Base-by-base conservation (phyloP, 2,329 filamentous ascomycete species). In the Epichloe baconii region DNA sequence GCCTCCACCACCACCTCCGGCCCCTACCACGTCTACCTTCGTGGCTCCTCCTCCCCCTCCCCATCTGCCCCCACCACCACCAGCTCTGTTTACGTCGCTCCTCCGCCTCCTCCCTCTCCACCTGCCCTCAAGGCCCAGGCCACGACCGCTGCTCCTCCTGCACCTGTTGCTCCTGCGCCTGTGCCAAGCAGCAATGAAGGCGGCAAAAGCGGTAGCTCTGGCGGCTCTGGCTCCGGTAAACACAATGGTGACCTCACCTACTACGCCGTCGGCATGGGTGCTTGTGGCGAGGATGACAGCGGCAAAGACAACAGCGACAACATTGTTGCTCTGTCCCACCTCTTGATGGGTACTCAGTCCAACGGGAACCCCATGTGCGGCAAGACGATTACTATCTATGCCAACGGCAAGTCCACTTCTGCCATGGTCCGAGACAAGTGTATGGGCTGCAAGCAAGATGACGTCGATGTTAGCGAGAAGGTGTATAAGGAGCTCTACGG, bases 381-480 rank as follows among this genome's bases (percentile, higher is more conserved):
- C 64, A 77, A 80, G 70, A 79, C 69, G 47, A 77, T 90, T 61
- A 81, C 75, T 57, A 79, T 89, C 69, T 69, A 60, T 41, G 72
- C 71, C 63, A 72, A 75, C 47, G 85, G 85, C 64, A 77, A 77
- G 64, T 74, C 73, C 2, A 64, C 71, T 58, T 71, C 66, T 2
- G 86, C 80, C 54, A 75, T 59, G 3, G 78, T 90, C 54, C 76
- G 76, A 49, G 87, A 93, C 72, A 88, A 86, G 71, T 93, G 87
- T 74, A 77, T 78, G 68, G 82, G 83, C 59, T 93, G 87, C 66
- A 61, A 48, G 47, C 49, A 59, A 36, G 56, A 64, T 41, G 70
- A 74, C 59, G 77, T 88, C 47, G 85, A 88, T 60, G 72, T 84
- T 57, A 79, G 76, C 56, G 66, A 72, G 54, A 71, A 74, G 58